Conservation (phyloP, 495 filamentous ascomycete species). For the Podospora bellae-mahoneyi region DNA sequence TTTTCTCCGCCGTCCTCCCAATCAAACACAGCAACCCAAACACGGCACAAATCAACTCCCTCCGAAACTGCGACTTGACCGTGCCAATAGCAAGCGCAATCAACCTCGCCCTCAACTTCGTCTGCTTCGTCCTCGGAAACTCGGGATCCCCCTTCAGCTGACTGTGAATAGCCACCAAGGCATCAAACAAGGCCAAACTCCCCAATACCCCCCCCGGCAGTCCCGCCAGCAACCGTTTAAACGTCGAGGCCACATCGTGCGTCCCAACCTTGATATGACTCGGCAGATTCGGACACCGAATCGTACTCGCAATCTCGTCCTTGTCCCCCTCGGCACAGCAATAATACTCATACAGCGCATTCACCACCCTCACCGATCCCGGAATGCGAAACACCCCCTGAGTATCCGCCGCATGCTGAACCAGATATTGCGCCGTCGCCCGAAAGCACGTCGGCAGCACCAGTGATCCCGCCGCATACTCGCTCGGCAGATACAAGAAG, state of each 20-base stretch:
- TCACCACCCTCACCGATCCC: constrained; percentile 53
- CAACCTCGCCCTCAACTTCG: constrained; percentile 54
- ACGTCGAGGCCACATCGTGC: constrained; percentile 69
- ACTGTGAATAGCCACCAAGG: constrained; percentile 59
- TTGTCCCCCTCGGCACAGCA: constrained; percentile 52
- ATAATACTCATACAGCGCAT: constrained; percentile 61
- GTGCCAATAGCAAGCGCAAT: constrained; percentile 61
- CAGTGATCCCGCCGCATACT: constrained; percentile 62
- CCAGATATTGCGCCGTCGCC: constrained; percentile 63
- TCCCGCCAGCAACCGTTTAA: constrained; percentile 67
- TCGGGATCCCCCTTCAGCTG: constrained; percentile 52
- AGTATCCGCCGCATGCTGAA: constrained; percentile 54
- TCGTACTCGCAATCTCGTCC: constrained; percentile 49
- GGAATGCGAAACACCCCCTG: constrained; percentile 64
- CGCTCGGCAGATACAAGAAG: constrained; percentile 60
- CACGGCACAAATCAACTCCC: constrained; percentile 62
- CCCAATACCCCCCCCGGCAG: constrained; percentile 74
- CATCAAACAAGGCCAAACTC: constrained; percentile 61
- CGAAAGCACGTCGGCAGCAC: constrained; percentile 72
- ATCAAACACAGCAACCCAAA: constrained; percentile 60
- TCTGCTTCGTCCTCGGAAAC: constrained; percentile 46
- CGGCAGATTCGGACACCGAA: constrained; percentile 53
- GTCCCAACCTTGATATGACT: constrained; percentile 51
- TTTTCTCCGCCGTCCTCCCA: constrained; percentile 49
- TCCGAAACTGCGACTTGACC: constrained; percentile 54